Evolutionary conservation across 2,329 filamentous ascomycete genomes (phyloP).

Genomic region (Leptographium flavum): DNA sequence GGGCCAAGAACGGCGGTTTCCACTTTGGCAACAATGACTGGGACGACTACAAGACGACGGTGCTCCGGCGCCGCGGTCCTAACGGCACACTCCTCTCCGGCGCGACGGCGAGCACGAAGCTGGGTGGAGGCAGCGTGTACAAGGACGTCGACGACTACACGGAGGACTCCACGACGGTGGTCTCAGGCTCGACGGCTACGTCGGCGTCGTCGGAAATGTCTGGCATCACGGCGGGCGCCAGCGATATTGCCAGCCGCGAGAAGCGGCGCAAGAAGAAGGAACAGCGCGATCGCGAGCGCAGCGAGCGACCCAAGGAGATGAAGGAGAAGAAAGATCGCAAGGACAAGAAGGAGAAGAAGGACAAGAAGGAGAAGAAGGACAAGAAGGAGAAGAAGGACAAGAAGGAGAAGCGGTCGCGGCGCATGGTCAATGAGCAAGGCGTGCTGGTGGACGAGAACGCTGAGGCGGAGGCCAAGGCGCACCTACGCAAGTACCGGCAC

Average conservation of each 20-base stretch:
- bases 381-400: conserved; percentile 19
- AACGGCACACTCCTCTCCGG: conserved; percentile 77
- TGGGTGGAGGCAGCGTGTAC: conserved; percentile 80
- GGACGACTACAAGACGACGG: conserved; percentile 97
- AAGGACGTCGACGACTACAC: conserved; percentile 48
- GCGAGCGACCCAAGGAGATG: conserved; percentile 18
- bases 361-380: conserved; percentile 43
- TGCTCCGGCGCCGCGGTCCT: conserved; percentile 74
- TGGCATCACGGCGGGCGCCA: conserved; percentile 43
- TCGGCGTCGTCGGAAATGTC: conserved; percentile 22
- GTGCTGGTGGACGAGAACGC: conserved; percentile 48
- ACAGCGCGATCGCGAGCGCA: conserved; percentile 35
- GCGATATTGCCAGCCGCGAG: conserved; percentile 40
- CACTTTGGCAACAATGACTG: conserved; percentile 74
- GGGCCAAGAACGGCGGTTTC: conserved; percentile 93
- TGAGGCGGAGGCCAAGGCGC: conserved; percentile 48
- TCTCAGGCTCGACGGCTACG: conserved; percentile 19
- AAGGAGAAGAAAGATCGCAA: conserved; percentile 32
- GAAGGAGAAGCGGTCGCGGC: conserved; percentile 20
- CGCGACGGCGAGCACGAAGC: conserved; percentile 65
- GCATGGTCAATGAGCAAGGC: conserved; percentile 42
- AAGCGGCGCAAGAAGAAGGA: conserved; percentile 35
- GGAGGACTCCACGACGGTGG: conserved; percentile 25
- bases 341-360: conserved; percentile 32
- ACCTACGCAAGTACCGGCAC: conserved; percentile 71